Evolutionary conservation across 257 asterid species (phyloP).

Genomic region (Nicotiana tomentosiformis): DNA sequence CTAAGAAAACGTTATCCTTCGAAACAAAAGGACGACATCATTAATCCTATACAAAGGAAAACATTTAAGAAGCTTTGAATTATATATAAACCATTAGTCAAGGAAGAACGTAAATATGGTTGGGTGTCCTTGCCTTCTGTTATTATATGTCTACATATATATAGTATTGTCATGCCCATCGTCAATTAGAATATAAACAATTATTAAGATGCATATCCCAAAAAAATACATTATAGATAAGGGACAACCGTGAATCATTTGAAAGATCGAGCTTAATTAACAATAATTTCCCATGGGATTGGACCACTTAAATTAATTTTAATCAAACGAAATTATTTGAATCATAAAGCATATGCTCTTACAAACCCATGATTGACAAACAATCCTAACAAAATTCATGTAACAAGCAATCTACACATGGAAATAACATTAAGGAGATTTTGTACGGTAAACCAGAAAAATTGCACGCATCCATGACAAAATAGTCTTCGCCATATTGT

Average conservation of each 20-base stretch:
- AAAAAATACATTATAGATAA: not conserved
- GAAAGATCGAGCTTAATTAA: not conserved
- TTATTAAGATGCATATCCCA: not conserved
- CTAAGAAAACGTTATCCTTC: not conserved
- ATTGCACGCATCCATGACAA: not conserved
- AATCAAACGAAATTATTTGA: not conserved
- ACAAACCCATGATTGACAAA: not conserved
- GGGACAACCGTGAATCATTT: not conserved
- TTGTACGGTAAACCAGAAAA: not conserved
- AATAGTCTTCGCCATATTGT: not conserved
- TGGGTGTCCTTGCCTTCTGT: not conserved
- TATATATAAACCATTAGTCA: not conserved
- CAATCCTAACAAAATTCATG: not conserved
- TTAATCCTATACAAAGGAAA: not conserved
- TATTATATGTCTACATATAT: not conserved
- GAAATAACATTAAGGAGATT: not conserved
- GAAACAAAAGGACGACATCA: not conserved
- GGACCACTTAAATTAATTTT: not conserved
- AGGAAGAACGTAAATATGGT: not conserved
- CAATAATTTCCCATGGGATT: not conserved
- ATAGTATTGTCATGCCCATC: not conserved
- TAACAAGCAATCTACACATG: not conserved
- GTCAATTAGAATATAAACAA: not conserved
- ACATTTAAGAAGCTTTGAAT: not conserved
- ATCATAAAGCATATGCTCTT: not conserved